A percentile compares a stretch with the other conserved stretches of the same genome.
Conservation (phyloP, 306 rosid species). For the Boehmeria nivea region DNA sequence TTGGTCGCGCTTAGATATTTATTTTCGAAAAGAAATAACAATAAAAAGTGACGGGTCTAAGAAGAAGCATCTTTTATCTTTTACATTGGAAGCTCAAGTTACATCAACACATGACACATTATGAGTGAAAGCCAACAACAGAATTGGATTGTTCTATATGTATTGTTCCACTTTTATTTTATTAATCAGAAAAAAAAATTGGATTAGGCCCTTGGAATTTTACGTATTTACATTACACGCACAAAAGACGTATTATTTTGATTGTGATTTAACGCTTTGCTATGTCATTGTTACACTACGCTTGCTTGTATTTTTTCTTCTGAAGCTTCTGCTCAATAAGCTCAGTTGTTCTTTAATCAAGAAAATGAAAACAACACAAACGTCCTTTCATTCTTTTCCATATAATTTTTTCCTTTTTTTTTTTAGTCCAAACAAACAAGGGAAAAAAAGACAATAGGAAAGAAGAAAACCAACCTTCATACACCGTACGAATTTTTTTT, state of each 20-base stretch:
- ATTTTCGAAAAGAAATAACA: no score
- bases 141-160: neutral
- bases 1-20: no score
- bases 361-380: neutral
- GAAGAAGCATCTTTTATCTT: neutral
- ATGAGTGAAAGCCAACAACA: neutral
- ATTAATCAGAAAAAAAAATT: neutral
- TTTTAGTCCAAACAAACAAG: neutral
- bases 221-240: neutral
- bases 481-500: neutral
- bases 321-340: neutral
- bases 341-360: neutral
- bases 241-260: neutral
- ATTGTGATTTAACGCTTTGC: neutral
- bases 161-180: neutral
- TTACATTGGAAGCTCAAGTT: slow-evolving; percentile 6
- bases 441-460: neutral
- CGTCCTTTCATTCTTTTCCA: neutral
- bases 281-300: neutral
- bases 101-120: neutral
- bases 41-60: slow-evolving; percentile 1
- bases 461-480: neutral
- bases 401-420: neutral
- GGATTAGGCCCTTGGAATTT: slow-evolving; percentile 2
- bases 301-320: no score